These are phyloP conservation scores for Amaranthus tricolor DNA, from an alignment of 179 eudicot species.

Conservation along the genomic window DNA sequence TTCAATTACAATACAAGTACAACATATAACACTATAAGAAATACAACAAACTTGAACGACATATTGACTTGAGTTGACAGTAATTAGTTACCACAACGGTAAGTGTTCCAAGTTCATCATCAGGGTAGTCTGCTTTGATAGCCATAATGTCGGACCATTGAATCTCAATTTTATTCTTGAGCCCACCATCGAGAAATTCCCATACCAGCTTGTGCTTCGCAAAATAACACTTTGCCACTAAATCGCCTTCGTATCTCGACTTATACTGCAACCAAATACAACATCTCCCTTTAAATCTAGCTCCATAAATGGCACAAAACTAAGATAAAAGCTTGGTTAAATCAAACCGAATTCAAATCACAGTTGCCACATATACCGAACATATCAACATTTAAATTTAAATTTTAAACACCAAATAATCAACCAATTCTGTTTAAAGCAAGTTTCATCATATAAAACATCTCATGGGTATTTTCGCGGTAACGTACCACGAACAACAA, in stretches of 20 bases:
- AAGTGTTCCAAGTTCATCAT: slow-evolving; percentile 70
- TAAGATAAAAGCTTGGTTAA: not conserved
- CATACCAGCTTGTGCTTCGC: slow-evolving; percentile 97
- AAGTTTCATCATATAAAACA: not conserved
- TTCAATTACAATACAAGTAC: slow-evolving; percentile 13
- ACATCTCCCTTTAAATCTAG: not conserved
- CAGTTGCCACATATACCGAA: too few relatives aligned
- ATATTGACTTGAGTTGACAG: too few relatives aligned
- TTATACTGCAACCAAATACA: slow-evolving; percentile 52
- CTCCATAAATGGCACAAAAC: not conserved
- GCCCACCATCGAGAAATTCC: slow-evolving; percentile 95
- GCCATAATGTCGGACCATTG: slow-evolving; percentile 97
- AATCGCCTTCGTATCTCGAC: slow-evolving; percentile 89
- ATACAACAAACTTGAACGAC: not conserved
- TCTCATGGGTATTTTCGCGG: too few relatives aligned
- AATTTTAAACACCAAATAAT: not conserved
- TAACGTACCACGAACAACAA: too few relatives aligned
- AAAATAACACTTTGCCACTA: slow-evolving; percentile 92
- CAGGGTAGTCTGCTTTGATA: slow-evolving; percentile 70
- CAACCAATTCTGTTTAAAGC: not conserved
- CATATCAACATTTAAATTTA: not conserved
- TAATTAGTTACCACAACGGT: slow-evolving; percentile 73
- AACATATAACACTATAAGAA: not conserved
- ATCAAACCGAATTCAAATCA: not conserved
- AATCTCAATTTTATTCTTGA: slow-evolving; percentile 90